phyloP scores from a whole-genome alignment of 176 grass and related monocot species.

The Triticum monococcum region DNA sequence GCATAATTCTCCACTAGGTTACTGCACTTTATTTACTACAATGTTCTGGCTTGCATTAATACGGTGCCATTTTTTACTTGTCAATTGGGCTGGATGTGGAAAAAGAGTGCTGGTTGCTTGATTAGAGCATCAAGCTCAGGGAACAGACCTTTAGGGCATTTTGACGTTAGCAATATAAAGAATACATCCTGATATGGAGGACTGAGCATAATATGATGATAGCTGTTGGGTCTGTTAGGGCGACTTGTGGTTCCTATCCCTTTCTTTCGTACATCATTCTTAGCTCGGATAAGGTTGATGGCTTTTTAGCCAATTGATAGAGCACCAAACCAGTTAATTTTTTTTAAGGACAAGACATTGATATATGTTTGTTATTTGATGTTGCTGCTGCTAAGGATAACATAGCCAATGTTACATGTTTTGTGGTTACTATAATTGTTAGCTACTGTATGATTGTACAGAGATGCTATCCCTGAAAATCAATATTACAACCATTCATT shows the following conservation, averaged over 20 bases:
- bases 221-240: not conserved
- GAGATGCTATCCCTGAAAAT: not conserved
- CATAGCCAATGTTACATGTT: not conserved
- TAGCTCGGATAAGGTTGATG: not conserved
- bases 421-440: not conserved
- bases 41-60: not conserved
- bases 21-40: not conserved
- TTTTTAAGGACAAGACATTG: not conserved
- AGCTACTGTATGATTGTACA: not conserved
- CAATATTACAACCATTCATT: not conserved
- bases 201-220: not conserved
- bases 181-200: not conserved
- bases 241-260: not conserved
- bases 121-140: not conserved
- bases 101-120: conserved; percentile 4
- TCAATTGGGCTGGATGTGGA: not conserved
- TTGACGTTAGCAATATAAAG: not conserved
- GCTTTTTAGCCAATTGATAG: not conserved
- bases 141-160: not conserved
- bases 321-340: not conserved
- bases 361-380: not conserved
- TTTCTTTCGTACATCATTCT: not conserved
- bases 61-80: not conserved
- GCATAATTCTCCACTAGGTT: not conserved
- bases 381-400: not conserved